Conservation (phyloP, 257 asterid genomes). For the Nicotiana tomentosiformis region DNA sequence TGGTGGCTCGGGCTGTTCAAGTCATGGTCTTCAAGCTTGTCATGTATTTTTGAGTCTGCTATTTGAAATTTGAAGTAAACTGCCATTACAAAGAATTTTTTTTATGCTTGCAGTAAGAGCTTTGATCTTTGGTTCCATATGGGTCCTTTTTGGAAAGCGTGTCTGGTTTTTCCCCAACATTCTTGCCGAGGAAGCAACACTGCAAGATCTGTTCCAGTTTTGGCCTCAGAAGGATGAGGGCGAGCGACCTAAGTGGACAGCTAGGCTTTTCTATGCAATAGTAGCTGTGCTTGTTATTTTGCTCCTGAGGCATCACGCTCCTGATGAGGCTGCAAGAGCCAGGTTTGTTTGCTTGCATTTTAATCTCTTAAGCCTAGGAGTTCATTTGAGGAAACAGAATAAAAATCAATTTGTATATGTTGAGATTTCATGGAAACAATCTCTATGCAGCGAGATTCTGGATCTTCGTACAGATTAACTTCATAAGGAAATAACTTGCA, state of each 20-base stretch:
- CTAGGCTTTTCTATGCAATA: slow-evolving; percentile 71
- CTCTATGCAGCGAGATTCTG: not conserved
- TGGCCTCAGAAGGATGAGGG: slow-evolving; percentile 97
- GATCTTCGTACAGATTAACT: not conserved
- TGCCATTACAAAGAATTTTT: not conserved
- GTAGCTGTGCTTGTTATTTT: slow-evolving; percentile 60
- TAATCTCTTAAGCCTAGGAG: not conserved
- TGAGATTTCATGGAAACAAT: not conserved
- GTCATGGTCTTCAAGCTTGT: not conserved
- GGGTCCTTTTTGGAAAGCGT: slow-evolving; percentile 80
- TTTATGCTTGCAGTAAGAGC: slow-evolving; percentile 65
- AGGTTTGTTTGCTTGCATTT: slow-evolving; percentile 42
- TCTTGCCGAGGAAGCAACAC: slow-evolving; percentile 98
- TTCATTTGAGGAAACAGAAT: not conserved
- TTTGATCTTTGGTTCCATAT: slow-evolving; percentile 63
- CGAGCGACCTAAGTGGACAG: slow-evolving; percentile 93
- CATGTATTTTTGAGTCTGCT: slow-evolving; percentile 4
- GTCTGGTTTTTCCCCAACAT: slow-evolving; percentile 98
- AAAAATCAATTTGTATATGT: not conserved
- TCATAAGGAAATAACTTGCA: not conserved
- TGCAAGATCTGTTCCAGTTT: slow-evolving; percentile 89
- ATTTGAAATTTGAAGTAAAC: not conserved
- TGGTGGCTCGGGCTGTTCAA: not conserved
- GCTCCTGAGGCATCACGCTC: slow-evolving; percentile 95
- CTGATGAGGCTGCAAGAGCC: slow-evolving; percentile 99